Evolutionary conservation across 768 basidiomycete species (phyloP).

Genomic region (Hygrocybe coccinea): DNA sequence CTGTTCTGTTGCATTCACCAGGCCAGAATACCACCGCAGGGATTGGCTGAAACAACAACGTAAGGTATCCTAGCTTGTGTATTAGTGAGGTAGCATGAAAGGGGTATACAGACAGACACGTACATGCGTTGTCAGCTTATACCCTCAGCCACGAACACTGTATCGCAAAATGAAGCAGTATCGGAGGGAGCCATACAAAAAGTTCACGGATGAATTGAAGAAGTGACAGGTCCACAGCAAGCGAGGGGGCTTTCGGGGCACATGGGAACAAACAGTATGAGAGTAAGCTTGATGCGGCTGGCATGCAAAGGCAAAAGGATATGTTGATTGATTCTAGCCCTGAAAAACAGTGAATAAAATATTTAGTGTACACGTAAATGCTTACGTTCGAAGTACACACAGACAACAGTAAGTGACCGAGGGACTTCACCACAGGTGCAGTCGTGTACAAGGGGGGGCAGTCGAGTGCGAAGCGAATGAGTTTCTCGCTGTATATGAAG

Average conservation of each 20-base stretch:
- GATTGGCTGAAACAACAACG: constrained; percentile 21
- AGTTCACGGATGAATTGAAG: constrained; percentile 25
- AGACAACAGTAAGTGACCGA: background rate
- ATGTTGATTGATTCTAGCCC: constrained; percentile 5
- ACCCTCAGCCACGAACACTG: constrained; percentile 18
- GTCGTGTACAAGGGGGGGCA: background rate
- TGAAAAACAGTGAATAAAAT: background rate
- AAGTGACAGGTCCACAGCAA: constrained; percentile 30
- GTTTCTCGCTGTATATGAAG: background rate
- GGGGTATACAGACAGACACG: background rate
- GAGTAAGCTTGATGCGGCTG: constrained; percentile 22
- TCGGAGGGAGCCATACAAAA: constrained; percentile 24
- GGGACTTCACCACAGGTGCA: background rate
- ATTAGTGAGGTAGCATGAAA: background rate
- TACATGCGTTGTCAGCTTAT: constrained; percentile 18
- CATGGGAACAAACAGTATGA: constrained; percentile 23
- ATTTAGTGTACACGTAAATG: background rate
- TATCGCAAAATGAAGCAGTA: constrained; percentile 22
- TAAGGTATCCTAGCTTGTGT: constrained; percentile 18
- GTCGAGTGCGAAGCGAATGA: background rate
- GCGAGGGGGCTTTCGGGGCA: constrained; percentile 24
- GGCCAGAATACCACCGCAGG: constrained; percentile 22
- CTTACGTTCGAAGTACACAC: constrained; percentile 8
- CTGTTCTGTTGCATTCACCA: constrained; percentile 11
- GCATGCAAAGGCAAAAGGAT: constrained; percentile 10